Evolutionary conservation across 2,329 filamentous ascomycete genomes (phyloP), one percentile per base, ranked within the genome.

Genomic region (Penicillium aurantiogriseum): DNA sequence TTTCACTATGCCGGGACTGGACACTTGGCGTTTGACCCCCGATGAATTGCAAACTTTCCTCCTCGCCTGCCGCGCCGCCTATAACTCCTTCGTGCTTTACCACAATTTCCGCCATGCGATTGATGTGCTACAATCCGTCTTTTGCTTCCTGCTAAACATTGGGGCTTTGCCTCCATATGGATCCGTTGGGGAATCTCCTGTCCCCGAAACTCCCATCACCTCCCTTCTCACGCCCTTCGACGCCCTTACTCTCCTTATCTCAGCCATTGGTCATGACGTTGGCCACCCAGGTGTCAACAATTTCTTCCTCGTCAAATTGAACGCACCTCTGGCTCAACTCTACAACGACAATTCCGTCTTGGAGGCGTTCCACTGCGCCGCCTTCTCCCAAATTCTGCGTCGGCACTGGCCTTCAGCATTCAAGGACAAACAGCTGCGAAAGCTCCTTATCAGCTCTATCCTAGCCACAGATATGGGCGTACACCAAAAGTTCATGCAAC

Each of bases 231-330:
- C 84, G 48, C 92, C 93, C 0, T 91, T 96, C 63, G 92, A 97
- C 73, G 90, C 90, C 5, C 81, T 99, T 52, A 93, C 92, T 0
- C 83, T 99, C 3, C 82, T 99, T 45, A 88, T 97, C 63, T 93
- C 93, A 9, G 94, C 94, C n/a, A 95, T 99, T 69, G 94, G 94
- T 42, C 94, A 99, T 67, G 94, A 99, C 72, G 94, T 97, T 39
- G 94, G 94, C 23, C 94, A 99, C 71, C 94, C 94, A 0, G 94
- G 94, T 54, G 94, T 99, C 69, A 99, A 97, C 78, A 99, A 99
- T 72, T 92, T 93, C 31, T 99, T 99, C 71, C 81, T 99, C 5
- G 87, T 96, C 19, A 92, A 90, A 33, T 83, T 97, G 33, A 96
- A 97, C 71, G 90, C 94, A 19, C 93, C 94, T 1, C 80, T 99